Percentiles rank a stretch among this genome's conserved stretches.
Evolutionary conservation across 768 basidiomycete species (phyloP).

Genomic region (Hypholoma sublateritium): DNA sequence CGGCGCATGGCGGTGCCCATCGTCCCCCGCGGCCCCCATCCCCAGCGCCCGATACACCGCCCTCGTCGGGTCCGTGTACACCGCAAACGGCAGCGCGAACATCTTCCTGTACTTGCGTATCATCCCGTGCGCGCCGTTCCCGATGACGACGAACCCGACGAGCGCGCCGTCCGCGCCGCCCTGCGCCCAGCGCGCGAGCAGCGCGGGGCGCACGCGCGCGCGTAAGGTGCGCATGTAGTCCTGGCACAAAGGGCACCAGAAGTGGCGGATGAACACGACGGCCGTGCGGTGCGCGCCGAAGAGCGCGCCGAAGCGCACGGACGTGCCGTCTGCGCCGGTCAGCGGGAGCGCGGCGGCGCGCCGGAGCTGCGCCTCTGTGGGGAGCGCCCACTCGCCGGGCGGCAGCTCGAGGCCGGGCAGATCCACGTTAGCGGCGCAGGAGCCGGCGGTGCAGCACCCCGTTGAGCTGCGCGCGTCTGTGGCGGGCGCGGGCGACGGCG

Average conservation of each 20-base stretch:
- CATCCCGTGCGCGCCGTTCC: slow-evolving; percentile 77
- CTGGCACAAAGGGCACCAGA: slow-evolving; percentile 86
- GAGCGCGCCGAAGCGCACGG: slow-evolving; percentile 68
- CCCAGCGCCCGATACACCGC: slow-evolving; percentile 73
- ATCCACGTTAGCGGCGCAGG: not conserved
- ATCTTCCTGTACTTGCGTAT: slow-evolving; percentile 78
- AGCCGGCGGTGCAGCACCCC: not conserved
- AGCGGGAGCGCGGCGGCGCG: slow-evolving; percentile 64
- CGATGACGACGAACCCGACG: slow-evolving; percentile 70
- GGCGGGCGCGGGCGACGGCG: not conserved
- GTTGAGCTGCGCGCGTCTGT: not conserved
- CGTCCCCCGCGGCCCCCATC: slow-evolving; percentile 46
- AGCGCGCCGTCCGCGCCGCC: slow-evolving; percentile 23
- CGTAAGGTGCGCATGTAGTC: slow-evolving; percentile 79
- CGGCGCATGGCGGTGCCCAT: slow-evolving; percentile 3
- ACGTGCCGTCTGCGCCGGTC: slow-evolving; percentile 64
- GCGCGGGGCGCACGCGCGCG: slow-evolving; percentile 42
- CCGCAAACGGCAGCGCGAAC: slow-evolving; percentile 65
- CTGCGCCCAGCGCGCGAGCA: slow-evolving; percentile 27
- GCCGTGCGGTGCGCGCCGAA: slow-evolving; percentile 56
- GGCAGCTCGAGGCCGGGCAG: not conserved
- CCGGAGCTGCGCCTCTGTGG: slow-evolving; percentile 55
- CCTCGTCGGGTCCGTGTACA: slow-evolving; percentile 80
- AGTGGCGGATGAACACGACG: slow-evolving; percentile 85
- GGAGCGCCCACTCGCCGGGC: slow-evolving; percentile 42